Evolutionary conservation across 2,329 filamentous ascomycete genomes (phyloP), one percentile per base, ranked within the genome.

Genomic region (Clarireedia hainanense): DNA sequence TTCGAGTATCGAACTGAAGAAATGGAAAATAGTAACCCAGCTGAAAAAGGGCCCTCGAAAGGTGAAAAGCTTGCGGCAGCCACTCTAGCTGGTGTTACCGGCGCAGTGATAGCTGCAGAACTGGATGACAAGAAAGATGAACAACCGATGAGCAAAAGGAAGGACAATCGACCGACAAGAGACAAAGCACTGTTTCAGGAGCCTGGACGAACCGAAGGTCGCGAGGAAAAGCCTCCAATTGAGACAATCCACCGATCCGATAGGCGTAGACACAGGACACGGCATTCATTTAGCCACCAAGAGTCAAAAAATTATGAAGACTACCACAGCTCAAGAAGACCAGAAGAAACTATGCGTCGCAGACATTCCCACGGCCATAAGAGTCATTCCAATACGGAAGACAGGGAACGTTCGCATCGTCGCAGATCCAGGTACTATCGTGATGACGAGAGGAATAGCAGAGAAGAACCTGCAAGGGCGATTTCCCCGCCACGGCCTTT

Each of bases 281-380:
- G 52, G 24, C 52, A 55, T 30, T 55, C 52, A 50, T 50, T 55
- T 14, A 50, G 52, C 43, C 39, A 50, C 15, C 46, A 55, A 14
- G 39, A 42, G n/a, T 26, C 52, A 20, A 43, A n/a, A 7, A 30
- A 36, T 26, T 26, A 43, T 17, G 52, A 45, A 14, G 52, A 55
- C 6, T 55, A 55, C 17, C 52, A 47, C 15, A 26, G 30, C 50
- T 55, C 52, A 5, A 55, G 52, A 26, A 50, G 47, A 50, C 46
- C 47, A 6, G 52, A 55, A 17, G 52, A 55, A 15, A 17, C 52
- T 23, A 37, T 46, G 24, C 52, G 52, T 34, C 46, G 52, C 26
- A 55, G 52, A 37, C 52, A 55, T 50, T 55, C 52, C 9, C 52
- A 55, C 17, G 30, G 47, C 23, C 52, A 55, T 6, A 55, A 40